These are phyloP conservation scores for Acer yangbiense DNA, from an alignment of 345 rosid genomes.

Conservation along the genomic window DNA sequence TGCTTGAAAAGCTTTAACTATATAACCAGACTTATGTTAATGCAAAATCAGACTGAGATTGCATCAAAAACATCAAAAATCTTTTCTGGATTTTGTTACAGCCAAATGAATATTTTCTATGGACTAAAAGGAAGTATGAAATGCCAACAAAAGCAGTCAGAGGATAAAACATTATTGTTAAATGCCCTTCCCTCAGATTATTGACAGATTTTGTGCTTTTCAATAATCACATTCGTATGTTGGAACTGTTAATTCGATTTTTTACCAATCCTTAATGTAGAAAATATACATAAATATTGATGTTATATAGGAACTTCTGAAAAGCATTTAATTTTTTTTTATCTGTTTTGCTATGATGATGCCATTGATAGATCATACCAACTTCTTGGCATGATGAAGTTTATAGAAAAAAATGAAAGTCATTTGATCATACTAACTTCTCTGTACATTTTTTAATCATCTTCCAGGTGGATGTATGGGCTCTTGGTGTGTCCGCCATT, in stretches of 20 bases:
- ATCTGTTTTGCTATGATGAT: background rate
- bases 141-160: slow-evolving; percentile 1
- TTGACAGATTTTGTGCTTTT: background rate
- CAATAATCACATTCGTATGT: background rate
- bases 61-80: background rate
- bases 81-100: background rate
- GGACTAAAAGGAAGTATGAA: background rate
- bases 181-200: background rate
- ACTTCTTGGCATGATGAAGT: slow-evolving; percentile 5
- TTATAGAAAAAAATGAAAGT: background rate
- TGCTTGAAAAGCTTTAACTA: background rate
- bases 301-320: background rate
- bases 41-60: background rate
- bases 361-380: background rate
- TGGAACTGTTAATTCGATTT: background rate
- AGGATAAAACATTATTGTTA: background rate
- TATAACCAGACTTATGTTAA: background rate
- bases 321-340: background rate
- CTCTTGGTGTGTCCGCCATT: slow-evolving; percentile 99
- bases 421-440: slow-evolving; percentile 13
- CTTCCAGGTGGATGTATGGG: slow-evolving; percentile 98
- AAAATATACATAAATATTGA: background rate
- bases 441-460: slow-evolving; percentile 17
- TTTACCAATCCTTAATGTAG: background rate
- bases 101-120: background rate